Base-by-base conservation (phyloP, 192 early-diverging fungal species). In the Umbelopsis vinacea region DNA sequence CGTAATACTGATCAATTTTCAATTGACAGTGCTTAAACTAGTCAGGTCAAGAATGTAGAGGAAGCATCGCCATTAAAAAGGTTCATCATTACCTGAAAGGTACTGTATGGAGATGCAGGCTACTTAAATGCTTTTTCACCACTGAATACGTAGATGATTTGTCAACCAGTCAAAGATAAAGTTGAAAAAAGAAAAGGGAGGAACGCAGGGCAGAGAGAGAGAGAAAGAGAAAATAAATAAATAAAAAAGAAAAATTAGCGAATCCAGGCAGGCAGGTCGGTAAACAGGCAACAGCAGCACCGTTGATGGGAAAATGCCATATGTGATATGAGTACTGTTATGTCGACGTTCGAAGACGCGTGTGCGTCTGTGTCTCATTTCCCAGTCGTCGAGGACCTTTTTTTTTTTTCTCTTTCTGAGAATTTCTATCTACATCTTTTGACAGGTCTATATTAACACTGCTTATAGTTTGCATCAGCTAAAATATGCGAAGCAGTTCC, bases 241-340 rank as follows among this genome's bases (percentile, higher is more conserved):
- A 29, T 29, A 63, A 63, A 63, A 19, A 63, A 63, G 26, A 54
- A 54, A 24, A 54, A 54, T 26, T 4, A 0, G 6, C n/a, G 26
- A 63, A 38, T 63, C 26, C 35, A 29, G 33, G 17, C 19, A 50
- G 15, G 47, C 12, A 48, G 15, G 15, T 4, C 4, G 19, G 5
- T 50, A 17, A 50, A 29, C 29, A 29, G 29, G 29, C 29, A 29
- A n/a, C 19, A n/a, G 48, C n/a, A 50, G 14, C 48, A 21, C n/a
- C 19, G 29, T 29, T 19, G 57, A 63, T 63, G 57, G 57, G 57
- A 63, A 63, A 63, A 63, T 63, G 57, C 37, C 35, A 12, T 54
- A 26, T 26, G 57, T 37, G 48, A 17, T 50, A 17, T 50, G 57
- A 19, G 40, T 43, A 43, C 40, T 11, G 40, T 43, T 43, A 43